phyloP scores from a whole-genome alignment of 2,329 filamentous ascomycete species.

The Pseudogymnoascus verrucosus region DNA sequence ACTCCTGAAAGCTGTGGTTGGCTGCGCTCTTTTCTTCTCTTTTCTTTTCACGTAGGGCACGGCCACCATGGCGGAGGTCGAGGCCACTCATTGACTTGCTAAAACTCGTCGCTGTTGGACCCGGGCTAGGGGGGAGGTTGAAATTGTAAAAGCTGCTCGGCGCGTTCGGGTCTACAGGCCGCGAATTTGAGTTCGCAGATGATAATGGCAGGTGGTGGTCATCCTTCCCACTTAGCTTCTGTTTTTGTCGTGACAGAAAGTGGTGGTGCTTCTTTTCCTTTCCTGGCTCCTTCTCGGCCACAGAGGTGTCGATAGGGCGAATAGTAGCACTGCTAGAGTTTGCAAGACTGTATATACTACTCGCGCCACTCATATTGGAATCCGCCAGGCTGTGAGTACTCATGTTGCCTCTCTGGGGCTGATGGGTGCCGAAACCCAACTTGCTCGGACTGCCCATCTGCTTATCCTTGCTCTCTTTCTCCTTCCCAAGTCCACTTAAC shows the following conservation, averaged over 20 bases:
- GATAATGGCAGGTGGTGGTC: constrained; percentile 66
- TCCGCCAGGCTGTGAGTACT: constrained; percentile 66
- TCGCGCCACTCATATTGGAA: constrained; percentile 37
- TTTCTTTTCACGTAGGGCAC: constrained; percentile 72
- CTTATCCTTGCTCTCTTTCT: constrained; percentile 55
- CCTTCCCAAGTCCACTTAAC: constrained; percentile 55
- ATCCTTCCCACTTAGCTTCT: constrained; percentile 66
- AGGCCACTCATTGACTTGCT: constrained; percentile 75
- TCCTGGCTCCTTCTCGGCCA: constrained; percentile 42
- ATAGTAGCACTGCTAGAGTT: constrained; percentile 73
- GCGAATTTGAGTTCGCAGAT: constrained; percentile 69
- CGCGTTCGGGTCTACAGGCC: constrained; percentile 65
- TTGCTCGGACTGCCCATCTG: constrained; percentile 66
- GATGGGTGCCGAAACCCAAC: constrained; percentile 40
- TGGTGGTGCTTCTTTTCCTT: constrained; percentile 73
- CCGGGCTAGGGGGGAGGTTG: constrained; percentile 64
- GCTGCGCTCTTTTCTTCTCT: constrained; percentile 56
- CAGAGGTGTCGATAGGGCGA: constrained; percentile 45
- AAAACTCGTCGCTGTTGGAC: constrained; percentile 57
- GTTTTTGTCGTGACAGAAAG: constrained; percentile 70
- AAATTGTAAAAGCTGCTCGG: constrained; percentile 75
- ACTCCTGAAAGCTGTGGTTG: constrained; percentile 16
- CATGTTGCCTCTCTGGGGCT: constrained; percentile 53
- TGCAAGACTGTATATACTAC: constrained; percentile 63
- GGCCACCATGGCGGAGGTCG: constrained; percentile 69